These are phyloP conservation scores for Sutorius australiensis DNA, from an alignment of 768 basidiomycete genomes.

Conservation along the genomic window DNA sequence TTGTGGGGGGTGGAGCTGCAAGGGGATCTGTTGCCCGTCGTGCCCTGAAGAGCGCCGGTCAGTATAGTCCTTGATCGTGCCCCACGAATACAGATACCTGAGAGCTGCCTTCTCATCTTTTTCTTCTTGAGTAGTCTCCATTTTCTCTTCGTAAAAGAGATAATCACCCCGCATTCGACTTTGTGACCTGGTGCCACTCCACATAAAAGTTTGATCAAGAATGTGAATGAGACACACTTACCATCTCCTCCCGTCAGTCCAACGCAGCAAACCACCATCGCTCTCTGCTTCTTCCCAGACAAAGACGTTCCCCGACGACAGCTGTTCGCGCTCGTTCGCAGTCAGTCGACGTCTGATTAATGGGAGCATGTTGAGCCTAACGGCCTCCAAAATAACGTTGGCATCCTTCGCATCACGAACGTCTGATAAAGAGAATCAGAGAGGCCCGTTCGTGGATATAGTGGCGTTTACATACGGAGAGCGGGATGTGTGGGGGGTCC, in stretches of 20 bases:
- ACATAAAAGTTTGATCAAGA: slow-evolving; percentile 3
- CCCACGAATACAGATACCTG: slow-evolving; percentile 41
- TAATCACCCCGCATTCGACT: slow-evolving; percentile 83
- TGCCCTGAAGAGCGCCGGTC: slow-evolving; percentile 38
- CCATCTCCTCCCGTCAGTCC: slow-evolving; percentile 84
- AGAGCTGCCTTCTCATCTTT: slow-evolving; percentile 76
- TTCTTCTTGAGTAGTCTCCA: slow-evolving; percentile 76
- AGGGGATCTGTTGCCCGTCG: slow-evolving; percentile 59
- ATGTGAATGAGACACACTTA: slow-evolving; percentile 23
- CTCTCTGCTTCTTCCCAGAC: slow-evolving; percentile 84
- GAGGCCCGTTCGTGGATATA: not conserved
- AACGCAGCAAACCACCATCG: slow-evolving; percentile 63
- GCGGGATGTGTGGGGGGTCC: slow-evolving; percentile 31
- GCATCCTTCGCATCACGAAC: slow-evolving; percentile 79
- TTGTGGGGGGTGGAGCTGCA: slow-evolving; percentile 53
- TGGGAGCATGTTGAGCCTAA: slow-evolving; percentile 64
- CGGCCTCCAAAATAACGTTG: slow-evolving; percentile 72
- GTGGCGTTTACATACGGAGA: slow-evolving; percentile 23
- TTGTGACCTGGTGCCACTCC: slow-evolving; percentile 56
- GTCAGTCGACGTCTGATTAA: slow-evolving; percentile 69
- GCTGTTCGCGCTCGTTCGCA: slow-evolving; percentile 62
- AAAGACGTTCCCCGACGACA: slow-evolving; percentile 72
- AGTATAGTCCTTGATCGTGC: not conserved
- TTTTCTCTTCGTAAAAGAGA: slow-evolving; percentile 80
- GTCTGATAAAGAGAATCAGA: slow-evolving; percentile 39